phyloP scores from a whole-genome alignment of 371 early-diverging fungal species.

The Paraphysoderma sedebokerense region DNA sequence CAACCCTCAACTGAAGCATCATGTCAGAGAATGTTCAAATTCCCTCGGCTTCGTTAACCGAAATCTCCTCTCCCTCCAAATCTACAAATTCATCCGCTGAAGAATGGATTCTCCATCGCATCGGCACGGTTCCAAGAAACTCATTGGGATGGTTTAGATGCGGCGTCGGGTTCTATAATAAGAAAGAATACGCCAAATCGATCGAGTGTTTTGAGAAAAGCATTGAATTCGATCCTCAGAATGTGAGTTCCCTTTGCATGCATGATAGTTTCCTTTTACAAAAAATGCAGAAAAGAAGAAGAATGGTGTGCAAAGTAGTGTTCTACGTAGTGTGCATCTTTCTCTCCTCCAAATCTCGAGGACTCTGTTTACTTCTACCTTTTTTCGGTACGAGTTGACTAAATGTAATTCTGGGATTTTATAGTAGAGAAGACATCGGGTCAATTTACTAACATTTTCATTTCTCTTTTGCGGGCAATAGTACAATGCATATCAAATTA shows the following conservation, averaged over 20 bases:
- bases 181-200: conserved; percentile 26
- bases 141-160: conserved; percentile 35
- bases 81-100: conserved; percentile 9
- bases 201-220: conserved; percentile 34
- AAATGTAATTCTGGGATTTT: too few relatives aligned
- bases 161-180: conserved; percentile 36
- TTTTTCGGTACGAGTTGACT: too few relatives aligned
- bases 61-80: too few relatives aligned
- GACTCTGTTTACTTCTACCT: too few relatives aligned
- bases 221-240: conserved; percentile 26
- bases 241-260: conserved; percentile 12
- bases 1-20: too few relatives aligned
- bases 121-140: conserved; percentile 26
- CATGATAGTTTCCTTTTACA: too few relatives aligned
- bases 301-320: neutral
- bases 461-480: neutral
- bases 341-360: too few relatives aligned
- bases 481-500: conserved; percentile 36
- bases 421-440: too few relatives aligned
- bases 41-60: too few relatives aligned
- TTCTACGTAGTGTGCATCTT: neutral
- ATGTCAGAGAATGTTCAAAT: too few relatives aligned
- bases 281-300: neutral
- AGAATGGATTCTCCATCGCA: conserved; percentile 31
- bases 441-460: neutral